These are phyloP conservation scores for Phytopythium sindhum DNA, from an alignment of 352 stramenopile species.

Conservation along the genomic window DNA sequence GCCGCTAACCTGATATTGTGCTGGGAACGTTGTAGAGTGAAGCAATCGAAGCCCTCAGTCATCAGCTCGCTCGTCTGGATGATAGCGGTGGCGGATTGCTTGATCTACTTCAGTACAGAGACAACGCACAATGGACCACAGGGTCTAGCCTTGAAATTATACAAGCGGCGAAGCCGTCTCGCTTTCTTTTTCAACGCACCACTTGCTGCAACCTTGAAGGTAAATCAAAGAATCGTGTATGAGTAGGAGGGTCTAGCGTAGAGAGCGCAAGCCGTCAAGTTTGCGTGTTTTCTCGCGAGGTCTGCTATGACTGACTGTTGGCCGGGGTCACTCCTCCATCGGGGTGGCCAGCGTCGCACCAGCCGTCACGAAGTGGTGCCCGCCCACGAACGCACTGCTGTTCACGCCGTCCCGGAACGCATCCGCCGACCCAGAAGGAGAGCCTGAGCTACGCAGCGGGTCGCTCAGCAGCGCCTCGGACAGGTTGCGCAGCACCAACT, in stretches of 20 bases:
- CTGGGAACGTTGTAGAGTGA: background rate
- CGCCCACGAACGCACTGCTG: constrained; percentile 8
- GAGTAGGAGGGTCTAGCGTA: background rate
- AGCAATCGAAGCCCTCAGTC: too few species aligned
- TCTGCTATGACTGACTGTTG: background rate
- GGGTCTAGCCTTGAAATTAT: background rate
- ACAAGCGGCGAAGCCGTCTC: background rate
- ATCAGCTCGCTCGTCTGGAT: too few species aligned
- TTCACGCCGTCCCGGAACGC: constrained; percentile 7
- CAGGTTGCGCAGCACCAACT: constrained; percentile 50
- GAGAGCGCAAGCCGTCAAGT: background rate
- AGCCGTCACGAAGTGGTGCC: constrained; percentile 1
- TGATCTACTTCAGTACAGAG: too few species aligned
- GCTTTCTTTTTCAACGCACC: background rate
- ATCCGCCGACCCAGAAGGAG: background rate
- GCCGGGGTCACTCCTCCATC: constrained; percentile 44
- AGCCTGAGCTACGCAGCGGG: background rate
- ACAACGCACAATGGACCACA: too few species aligned
- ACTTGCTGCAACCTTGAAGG: background rate
- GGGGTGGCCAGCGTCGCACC: constrained; percentile 4
- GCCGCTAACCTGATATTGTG: background rate
- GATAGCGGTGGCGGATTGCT: too few species aligned
- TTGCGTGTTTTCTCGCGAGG: background rate
- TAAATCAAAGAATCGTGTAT: background rate
- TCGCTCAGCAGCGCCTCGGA: constrained; percentile 58